phyloP scores from a whole-genome alignment of 2,329 filamentous ascomycete species.

The Calonectria pseudoreteaudii region DNA sequence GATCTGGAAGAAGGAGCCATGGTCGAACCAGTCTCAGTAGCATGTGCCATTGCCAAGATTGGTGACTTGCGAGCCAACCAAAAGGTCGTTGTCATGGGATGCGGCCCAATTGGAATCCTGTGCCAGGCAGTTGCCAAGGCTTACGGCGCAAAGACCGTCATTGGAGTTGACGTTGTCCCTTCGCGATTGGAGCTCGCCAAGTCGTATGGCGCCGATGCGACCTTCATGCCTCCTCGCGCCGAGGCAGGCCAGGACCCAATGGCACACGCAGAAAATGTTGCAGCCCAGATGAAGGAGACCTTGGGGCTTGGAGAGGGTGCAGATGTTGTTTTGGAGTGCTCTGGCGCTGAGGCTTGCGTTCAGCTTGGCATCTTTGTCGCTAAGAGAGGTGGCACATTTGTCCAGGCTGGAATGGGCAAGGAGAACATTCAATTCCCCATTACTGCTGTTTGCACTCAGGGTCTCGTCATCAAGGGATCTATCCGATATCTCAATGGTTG shows the following conservation, averaged over 20 bases:
- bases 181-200: neutral
- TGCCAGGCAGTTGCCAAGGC: neutral
- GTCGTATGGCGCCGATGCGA: neutral
- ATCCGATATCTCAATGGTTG: conserved; percentile 3
- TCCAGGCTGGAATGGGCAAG: conserved; percentile 64
- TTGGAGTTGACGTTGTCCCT: neutral
- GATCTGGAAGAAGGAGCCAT: conserved; percentile 60
- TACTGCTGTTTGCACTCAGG: conserved; percentile 46
- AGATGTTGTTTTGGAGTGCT: conserved; percentile 29
- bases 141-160: conserved; percentile 33
- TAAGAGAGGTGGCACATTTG: conserved; percentile 58
- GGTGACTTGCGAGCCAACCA: conserved; percentile 54
- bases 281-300: neutral
- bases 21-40: conserved; percentile 62
- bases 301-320: neutral
- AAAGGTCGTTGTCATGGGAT: conserved; percentile 60
- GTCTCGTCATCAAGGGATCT: conserved; percentile 2
- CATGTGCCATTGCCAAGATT: conserved; percentile 57
- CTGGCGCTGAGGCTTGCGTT: conserved; percentile 57
- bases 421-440: conserved; percentile 62
- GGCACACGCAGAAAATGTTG: neutral
- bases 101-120: conserved; percentile 57
- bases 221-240: neutral
- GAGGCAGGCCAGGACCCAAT: neutral
- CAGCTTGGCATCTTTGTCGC: conserved; percentile 55